Evolutionary conservation across 768 basidiomycete genomes (phyloP), one percentile per base, ranked within the genome.

Genomic region (Boletus sp.): DNA sequence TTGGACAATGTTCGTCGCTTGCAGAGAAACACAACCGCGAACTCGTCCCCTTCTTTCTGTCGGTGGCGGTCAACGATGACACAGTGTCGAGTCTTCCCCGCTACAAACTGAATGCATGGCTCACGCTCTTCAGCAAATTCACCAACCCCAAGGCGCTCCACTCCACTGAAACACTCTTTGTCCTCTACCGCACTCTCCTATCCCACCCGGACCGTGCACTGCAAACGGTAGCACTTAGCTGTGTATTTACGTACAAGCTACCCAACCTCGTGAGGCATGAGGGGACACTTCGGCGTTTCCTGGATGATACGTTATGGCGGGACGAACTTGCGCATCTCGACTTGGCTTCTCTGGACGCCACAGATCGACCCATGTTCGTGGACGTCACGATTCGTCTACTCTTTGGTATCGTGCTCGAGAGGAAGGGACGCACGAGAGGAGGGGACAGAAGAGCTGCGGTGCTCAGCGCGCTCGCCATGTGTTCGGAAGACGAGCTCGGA

Each of bases 101-200:
- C 40, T 70, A 77, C 29, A 87, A 85, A 64, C 80, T 97, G 10
- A 73, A 73, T 15, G 77, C 82, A 0, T 98, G 91, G 85, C 82
- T 98, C 27, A 81, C 81, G 19, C 78, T 98, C 11, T 91, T 98
- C 70, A 80, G 90, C 47, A 96, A 94, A 67, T 90, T 99, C 67
- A 74, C 75, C 61, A 98, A 98, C 65, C 96, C 95, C n/a, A 96
- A 92, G 72, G 90, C 93, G 0, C 74, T 95, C 2, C 80, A 84
- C 64, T 77, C 83, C 7, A 82, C 90, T 0, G 79, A 87, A 9
- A 77, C 78, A 0, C 77, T 98, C 5, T 81, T 79, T 39, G 47
- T 74, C 2, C 66, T 93, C 23, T 96, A 94, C 71, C 77, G 79
- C 14, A 73, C 80, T n/a, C 78, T 91, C 21, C 79, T 98, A 23